Conservation (phyloP, 306 rosid species). For the apple (Malus domestica) region ASM211411v1 NC_041792.1:32012907-32013406, state of each 20-base stretch:
- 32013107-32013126: neutral
- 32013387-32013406: conserved; percentile 50
- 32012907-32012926: neutral
- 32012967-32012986: conserved; percentile 62
- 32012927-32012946: neutral
- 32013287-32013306: no score
- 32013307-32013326: no score
- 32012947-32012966: conserved; percentile 53
- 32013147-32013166: neutral
- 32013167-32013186: no score
- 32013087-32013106: neutral
- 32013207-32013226: neutral
- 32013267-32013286: no score
- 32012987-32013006: conserved; percentile 58
- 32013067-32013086: conserved; percentile 66
- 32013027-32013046: conserved; percentile 93
- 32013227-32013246: no score
- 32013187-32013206: neutral
- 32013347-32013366: conserved; percentile 62
- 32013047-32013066: conserved; percentile 90
- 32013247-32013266: no score
- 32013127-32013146: neutral
- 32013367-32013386: conserved; percentile 48
- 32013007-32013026: conserved; percentile 57
- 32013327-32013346: neutral